Evolutionary conservation across 345 rosid genomes (phyloP), one percentile per base, ranked within the genome.

Genomic region (Ceriops tagal): DNA sequence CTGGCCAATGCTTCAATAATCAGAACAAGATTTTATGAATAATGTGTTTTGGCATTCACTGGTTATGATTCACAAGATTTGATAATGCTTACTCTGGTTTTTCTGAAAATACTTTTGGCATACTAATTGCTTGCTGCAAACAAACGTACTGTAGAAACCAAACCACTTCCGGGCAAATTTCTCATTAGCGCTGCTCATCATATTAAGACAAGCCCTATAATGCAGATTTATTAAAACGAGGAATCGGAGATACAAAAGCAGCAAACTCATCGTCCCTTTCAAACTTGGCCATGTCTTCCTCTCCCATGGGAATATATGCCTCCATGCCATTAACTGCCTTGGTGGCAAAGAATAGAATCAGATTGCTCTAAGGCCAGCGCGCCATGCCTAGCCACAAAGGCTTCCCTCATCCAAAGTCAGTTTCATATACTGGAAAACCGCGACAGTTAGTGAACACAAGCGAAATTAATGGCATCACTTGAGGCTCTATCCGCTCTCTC

Each of bases 331-430:
- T 8, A 9, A 60, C 62, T 52, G 62, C 61, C 19, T n/a, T 53
- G 10, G 68, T 53, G n/a, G 62, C 68, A 16, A 62, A 5, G 28
- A 62, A 71, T 3, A 53, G 15, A 3, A 53, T 67, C 28, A 34
- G 5, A 24, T 62, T 71, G 34, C 55, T 30, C 34, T 20, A 22
- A 20, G 31, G 2, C 62, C 26, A 6, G 18, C 27, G 4, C 18
- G 67, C 61, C 27, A 62, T 13, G 0, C 57, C 62, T 6, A 64
- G 63, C 69, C 69, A 64, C 21, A 31, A 34, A 8, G 73, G 61
- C 52, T 24, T 62, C 16, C 62, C 67, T 55, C 67, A 53, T 6
- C 73, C 73, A 13, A 70, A 70, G 43, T 62, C 67, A 52, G 52
- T 31, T 19, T 70, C 73, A 37, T 70, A 64, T 10, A 46, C 46